Conservation (phyloP, 2,329 filamentous ascomycete genomes). For the Alternaria metachromatica region DNA sequence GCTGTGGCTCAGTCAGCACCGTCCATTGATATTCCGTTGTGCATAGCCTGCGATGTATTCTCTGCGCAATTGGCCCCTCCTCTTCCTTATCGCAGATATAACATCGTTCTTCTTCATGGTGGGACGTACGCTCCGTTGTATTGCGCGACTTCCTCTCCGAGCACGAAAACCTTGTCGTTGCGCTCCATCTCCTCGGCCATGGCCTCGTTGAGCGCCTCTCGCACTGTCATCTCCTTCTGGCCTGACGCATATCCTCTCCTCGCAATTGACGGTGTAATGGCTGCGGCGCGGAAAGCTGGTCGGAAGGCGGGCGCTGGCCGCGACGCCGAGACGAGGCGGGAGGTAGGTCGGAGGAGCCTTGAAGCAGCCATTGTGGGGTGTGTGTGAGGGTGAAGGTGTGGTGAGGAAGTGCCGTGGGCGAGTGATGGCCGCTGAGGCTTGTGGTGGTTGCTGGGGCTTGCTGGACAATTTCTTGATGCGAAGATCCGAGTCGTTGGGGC, state of each 20-base stretch:
- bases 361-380: constrained; percentile 60
- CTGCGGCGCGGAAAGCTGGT: constrained; percentile 58
- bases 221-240: constrained; percentile 93
- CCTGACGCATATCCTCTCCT: constrained; percentile 64
- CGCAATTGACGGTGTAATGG: constrained; percentile 56
- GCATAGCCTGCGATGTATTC: constrained; percentile 4
- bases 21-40: neutral
- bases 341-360: constrained; percentile 69
- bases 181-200: constrained; percentile 95
- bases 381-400: constrained; percentile 22
- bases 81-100: constrained; percentile 3
- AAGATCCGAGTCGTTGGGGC: constrained; percentile 20
- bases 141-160: constrained; percentile 98
- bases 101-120: constrained; percentile 12
- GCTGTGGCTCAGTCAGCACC: constrained; percentile 55
- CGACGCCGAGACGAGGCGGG: constrained; percentile 66
- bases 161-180: constrained; percentile 93
- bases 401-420: constrained; percentile 30
- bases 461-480: constrained; percentile 34
- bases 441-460: constrained; percentile 31
- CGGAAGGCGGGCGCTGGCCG: constrained; percentile 59
- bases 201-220: constrained; percentile 97
- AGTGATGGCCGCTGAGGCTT: constrained; percentile 34
- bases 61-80: neutral
- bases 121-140: constrained; percentile 87